Evolutionary conservation across 441 rosid species (phyloP).

Genomic region (Gossypium laxum): DNA sequence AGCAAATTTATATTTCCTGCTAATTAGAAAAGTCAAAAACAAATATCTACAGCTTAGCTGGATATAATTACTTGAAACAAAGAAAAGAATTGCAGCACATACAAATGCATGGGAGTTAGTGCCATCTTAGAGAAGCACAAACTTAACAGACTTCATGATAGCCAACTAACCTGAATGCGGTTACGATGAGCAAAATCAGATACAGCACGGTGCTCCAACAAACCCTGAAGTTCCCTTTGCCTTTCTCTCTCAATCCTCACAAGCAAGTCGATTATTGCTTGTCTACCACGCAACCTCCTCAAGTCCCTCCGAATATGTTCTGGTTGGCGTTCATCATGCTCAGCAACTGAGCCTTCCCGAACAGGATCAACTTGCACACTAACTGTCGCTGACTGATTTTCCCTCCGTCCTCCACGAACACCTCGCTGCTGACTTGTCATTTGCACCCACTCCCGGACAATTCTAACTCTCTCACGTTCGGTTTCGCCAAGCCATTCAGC

Average conservation of each 20-base stretch:
- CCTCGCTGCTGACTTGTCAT: slow-evolving; percentile 81
- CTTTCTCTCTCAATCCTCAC: slow-evolving; percentile 83
- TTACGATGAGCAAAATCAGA: slow-evolving; percentile 89
- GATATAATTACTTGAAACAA: not conserved
- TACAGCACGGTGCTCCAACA: slow-evolving; percentile 87
- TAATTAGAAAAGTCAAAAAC: not conserved
- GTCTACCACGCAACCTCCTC: slow-evolving; percentile 87
- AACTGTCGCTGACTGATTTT: slow-evolving; percentile 35
- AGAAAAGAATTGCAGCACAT: slow-evolving; percentile 4
- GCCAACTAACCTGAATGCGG: slow-evolving; percentile 64
- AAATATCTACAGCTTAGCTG: not conserved
- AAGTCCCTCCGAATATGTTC: slow-evolving; percentile 62
- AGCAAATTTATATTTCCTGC: not conserved
- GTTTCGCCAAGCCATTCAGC: slow-evolving; percentile 95
- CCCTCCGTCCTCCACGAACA: slow-evolving; percentile 49
- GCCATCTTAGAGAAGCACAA: not conserved
- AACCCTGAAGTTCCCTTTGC: slow-evolving; percentile 72
- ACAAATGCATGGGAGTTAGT: not conserved
- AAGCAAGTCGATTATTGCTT: slow-evolving; percentile 75
- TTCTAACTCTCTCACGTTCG: slow-evolving; percentile 93
- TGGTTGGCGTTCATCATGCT: slow-evolving; percentile 57
- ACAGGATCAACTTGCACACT: slow-evolving; percentile 41
- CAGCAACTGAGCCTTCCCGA: slow-evolving; percentile 46
- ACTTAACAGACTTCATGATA: slow-evolving; percentile 1
- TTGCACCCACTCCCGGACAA: slow-evolving; percentile 86